Conservation (phyloP, 2,329 filamentous ascomycete genomes). For the Xenosphaeropsis pyriputrescens region DNA sequence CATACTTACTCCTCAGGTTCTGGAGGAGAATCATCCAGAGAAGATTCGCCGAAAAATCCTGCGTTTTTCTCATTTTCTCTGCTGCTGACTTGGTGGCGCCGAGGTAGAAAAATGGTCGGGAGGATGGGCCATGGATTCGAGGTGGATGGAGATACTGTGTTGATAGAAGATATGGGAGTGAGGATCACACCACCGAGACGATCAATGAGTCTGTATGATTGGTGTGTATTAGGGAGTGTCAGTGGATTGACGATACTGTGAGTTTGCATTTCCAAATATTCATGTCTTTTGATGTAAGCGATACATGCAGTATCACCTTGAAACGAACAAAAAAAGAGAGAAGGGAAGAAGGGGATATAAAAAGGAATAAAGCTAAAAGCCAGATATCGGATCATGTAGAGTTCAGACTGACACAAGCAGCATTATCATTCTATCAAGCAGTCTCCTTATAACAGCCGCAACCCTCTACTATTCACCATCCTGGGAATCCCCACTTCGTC, state of each 20-base stretch:
- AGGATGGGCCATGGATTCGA: not conserved
- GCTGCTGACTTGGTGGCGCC: too few species aligned
- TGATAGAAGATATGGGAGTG: not conserved
- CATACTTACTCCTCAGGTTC: too few species aligned
- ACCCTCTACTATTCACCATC: conserved; percentile 16
- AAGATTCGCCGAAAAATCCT: too few species aligned
- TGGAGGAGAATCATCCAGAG: too few species aligned
- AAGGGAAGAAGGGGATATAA: too few species aligned
- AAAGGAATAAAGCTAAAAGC: too few species aligned
- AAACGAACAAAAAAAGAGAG: too few species aligned
- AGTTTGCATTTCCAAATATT: not conserved
- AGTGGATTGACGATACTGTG: not conserved
- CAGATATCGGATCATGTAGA: too few species aligned
- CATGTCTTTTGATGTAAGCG: too few species aligned
- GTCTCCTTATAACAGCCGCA: conserved; percentile 16
- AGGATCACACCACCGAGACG: conserved; percentile 4
- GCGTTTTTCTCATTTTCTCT: too few species aligned
- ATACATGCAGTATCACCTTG: too few species aligned
- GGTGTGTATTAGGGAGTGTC: not conserved
- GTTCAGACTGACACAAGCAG: conserved; percentile 11
- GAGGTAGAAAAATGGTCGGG: not conserved
- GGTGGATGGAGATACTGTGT: not conserved
- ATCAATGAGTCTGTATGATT: conserved; percentile 1
- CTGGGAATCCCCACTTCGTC: conserved; percentile 15
- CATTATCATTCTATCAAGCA: conserved; percentile 18